These are phyloP conservation scores for Cordyceps tenuipes DNA, from an alignment of 2,329 filamentous ascomycete genomes.

Conservation along the genomic window DNA sequence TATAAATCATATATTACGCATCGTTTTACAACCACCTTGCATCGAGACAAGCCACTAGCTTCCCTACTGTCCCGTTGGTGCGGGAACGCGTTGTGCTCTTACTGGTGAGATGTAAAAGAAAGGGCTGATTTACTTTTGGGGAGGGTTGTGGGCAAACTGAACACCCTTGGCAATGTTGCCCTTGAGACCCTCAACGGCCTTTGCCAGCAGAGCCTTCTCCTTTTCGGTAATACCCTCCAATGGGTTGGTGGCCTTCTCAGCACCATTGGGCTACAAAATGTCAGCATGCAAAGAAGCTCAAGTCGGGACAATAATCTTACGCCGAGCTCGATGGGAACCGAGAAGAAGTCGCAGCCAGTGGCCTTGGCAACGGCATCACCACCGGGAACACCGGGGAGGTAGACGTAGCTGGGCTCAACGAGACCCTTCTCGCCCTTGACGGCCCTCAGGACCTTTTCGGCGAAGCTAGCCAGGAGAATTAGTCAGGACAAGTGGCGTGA, in stretches of 20 bases:
- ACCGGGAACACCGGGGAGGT: conserved; percentile 81
- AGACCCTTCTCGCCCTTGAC: conserved; percentile 84
- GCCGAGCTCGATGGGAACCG: conserved; percentile 88
- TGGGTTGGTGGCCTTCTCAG: conserved; percentile 75
- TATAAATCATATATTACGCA: conserved; percentile 27
- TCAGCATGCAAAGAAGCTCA: conserved; percentile 20
- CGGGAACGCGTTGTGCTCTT: conserved; percentile 17
- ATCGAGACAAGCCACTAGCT: conserved; percentile 19
- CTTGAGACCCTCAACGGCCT: conserved; percentile 69
- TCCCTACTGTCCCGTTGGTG: conserved; percentile 20
- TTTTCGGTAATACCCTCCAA: conserved; percentile 69
- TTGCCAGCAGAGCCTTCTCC: conserved; percentile 81
- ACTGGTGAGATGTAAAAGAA: conserved; percentile 9
- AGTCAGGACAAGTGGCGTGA: neutral
- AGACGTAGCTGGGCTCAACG: conserved; percentile 91
- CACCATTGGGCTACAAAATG: conserved; percentile 61
- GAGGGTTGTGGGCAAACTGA: conserved; percentile 78
- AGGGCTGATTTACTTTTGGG: conserved; percentile 65
- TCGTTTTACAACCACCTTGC: conserved; percentile 26
- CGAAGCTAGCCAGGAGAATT: conserved; percentile 53
- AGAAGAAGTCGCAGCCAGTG: conserved; percentile 88
- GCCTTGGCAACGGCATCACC: conserved; percentile 79
- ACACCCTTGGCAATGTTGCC: conserved; percentile 93
- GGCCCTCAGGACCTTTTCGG: conserved; percentile 88
- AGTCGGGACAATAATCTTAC: conserved; percentile 47